Base-by-base conservation (phyloP, 2,329 filamentous ascomycete genomes). In the Rugonectria rugulosa region DNA sequence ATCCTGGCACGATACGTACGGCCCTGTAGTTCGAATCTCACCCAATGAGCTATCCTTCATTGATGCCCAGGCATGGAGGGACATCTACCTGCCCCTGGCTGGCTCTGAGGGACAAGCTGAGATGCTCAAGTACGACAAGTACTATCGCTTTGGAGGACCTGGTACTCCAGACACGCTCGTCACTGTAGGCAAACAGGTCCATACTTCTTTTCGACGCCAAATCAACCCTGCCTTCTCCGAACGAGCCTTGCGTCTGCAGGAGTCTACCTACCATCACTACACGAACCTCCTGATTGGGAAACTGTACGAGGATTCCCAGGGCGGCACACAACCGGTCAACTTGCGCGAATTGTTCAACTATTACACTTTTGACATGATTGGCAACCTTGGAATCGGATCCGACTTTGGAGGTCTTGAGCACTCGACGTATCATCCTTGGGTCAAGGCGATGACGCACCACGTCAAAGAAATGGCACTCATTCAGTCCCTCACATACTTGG, bases 311-410 rank as follows among this genome's bases (percentile, higher is more conserved):
- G 10, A 37, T 10, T 40, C 45, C 14, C 17, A 42, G 6, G 27
- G 14, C 6, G 44, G 52, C 10, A 11, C 14, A 19, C 24, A n/a
- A 5, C 10, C 21, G 7, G 42, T 68, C 26, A 56, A 70, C 29
- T 31, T 72, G 15, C 53, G 59, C 0, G 55, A 57, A 7, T 71
- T 62, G 69, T 69, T 65, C 56, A 66, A 65, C 27, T 67, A 60
- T 19, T 54, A 64, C 0, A 71, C 70, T 0, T 72, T 72, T 6
- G 70, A 72, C 20, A 48, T 63, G 0, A 57, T 71, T 21, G 51
- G 56, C 0, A 66, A 70, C 29, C 52, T 72, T 0, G 63, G 59
- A 20, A 68, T 72, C 9, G 68, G 70, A 0, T 63, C 64, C 2
- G 51, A 60, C 0, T 70, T 71, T 3, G 59, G 60, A 0, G 62